Evolutionary conservation across 352 stramenopile genomes (phyloP).

Genomic region (Phytophthora colocasiae): DNA sequence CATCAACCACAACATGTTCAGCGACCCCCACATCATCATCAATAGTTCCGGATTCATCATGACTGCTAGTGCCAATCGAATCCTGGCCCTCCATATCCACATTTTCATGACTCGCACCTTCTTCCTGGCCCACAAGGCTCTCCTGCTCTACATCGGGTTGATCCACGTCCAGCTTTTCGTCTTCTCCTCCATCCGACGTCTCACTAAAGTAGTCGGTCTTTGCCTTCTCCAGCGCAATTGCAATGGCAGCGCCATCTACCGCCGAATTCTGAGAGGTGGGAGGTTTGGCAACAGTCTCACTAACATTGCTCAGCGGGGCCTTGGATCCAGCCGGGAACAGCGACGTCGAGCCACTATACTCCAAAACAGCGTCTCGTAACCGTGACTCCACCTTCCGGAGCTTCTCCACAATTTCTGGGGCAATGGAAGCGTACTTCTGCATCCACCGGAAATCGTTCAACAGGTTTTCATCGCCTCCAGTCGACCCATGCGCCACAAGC

Average conservation of each 20-base stretch:
- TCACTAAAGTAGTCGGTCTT: conserved; percentile 48
- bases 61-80: conserved; percentile 36
- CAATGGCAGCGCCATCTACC: conserved; percentile 37
- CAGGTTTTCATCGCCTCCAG: conserved; percentile 25
- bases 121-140: conserved; percentile 22
- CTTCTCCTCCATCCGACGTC: conserved; percentile 37
- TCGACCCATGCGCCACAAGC: conserved; percentile 40
- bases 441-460: conserved; percentile 46
- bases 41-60: conserved; percentile 38
- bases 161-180: conserved; percentile 30
- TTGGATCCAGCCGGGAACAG: conserved; percentile 22
- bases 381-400: conserved; percentile 50
- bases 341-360: conserved; percentile 21
- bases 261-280: conserved; percentile 39
- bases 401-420: conserved; percentile 55
- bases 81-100: conserved; percentile 31
- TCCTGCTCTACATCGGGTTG: conserved; percentile 43
- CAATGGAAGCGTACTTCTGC: conserved; percentile 59
- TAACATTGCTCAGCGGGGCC: not conserved
- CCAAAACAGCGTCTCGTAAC: conserved; percentile 49
- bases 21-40: conserved; percentile 34
- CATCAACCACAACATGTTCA: conserved; percentile 45
- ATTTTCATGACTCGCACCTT: conserved; percentile 42
- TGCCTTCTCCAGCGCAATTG: conserved; percentile 34
- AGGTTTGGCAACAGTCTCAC: conserved; percentile 4